A percentile compares a stretch with the other conserved stretches of the same genome.
phyloP scores from a whole-genome alignment of 805 yeast genomes.

The Tetrapisispora iriomotensis region DNA sequence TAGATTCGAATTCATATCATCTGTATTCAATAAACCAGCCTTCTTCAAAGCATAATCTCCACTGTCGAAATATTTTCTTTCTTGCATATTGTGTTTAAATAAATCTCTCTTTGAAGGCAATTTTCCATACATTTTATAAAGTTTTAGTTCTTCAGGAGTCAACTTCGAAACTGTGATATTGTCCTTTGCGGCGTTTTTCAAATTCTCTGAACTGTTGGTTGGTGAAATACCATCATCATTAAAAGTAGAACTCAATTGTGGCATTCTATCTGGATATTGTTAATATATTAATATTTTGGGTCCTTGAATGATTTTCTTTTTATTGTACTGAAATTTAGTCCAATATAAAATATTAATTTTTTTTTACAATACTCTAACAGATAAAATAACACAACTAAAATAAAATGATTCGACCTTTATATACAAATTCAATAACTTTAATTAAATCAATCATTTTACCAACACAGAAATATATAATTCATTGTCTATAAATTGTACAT shows the following conservation, averaged over 20 bases:
- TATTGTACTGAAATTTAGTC: no score
- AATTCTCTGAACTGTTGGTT: conserved; percentile 19
- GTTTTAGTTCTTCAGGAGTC: conserved; percentile 69
- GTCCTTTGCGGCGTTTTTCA: conserved; percentile 8
- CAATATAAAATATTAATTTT: no score
- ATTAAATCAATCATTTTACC: no score
- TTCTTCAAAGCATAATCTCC: conserved; percentile 87
- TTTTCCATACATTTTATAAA: conserved; percentile 75
- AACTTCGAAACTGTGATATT: conserved; percentile 45
- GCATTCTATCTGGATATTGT: no score
- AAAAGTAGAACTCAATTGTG: neutral
- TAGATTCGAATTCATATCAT: conserved; percentile 18
- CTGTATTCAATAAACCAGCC: conserved; percentile 39
- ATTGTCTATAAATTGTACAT: no score
- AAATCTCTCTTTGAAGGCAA: conserved; percentile 74
- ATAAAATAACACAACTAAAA: no score
- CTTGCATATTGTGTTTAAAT: conserved; percentile 65
- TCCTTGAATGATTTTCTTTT: no score
- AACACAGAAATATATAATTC: no score
- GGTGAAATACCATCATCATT: conserved; percentile 15
- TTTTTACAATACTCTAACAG: no score
- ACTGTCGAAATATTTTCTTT: conserved; percentile 84
- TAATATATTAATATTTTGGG: no score
- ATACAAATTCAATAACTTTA: no score
- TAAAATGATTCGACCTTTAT: no score